Conservation (phyloP, 2,329 filamentous ascomycete genomes). For the Aquanectria penicillioides region DNA sequence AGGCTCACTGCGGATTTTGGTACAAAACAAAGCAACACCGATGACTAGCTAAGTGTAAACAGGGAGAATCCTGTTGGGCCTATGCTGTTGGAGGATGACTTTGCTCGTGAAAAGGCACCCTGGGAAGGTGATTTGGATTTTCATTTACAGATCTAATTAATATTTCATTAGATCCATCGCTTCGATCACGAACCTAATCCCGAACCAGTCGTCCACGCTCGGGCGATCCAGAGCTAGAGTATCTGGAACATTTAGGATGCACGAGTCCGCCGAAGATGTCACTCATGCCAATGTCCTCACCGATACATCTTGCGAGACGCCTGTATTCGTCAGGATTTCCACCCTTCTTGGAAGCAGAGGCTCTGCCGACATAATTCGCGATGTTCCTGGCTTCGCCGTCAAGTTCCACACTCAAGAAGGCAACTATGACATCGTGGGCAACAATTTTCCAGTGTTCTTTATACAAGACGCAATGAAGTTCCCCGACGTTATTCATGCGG, state of each 20-base stretch:
- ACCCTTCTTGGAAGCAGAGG: conserved; percentile 80
- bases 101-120: conserved; percentile 76
- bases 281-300: conserved; percentile 72
- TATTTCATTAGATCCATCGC: conserved; percentile 67
- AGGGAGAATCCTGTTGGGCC: conserved; percentile 73
- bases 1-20: conserved; percentile 82
- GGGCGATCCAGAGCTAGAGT: conserved; percentile 76
- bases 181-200: conserved; percentile 75
- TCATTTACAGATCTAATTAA: background rate
- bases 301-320: conserved; percentile 62
- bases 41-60: conserved; percentile 78
- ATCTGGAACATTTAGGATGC: conserved; percentile 75
- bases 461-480: conserved; percentile 82
- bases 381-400: conserved; percentile 82
- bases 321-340: conserved; percentile 69
- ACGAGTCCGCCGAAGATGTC: conserved; percentile 73
- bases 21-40: conserved; percentile 76
- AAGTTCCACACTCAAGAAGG: conserved; percentile 76
- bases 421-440: conserved; percentile 80
- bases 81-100: conserved; percentile 75
- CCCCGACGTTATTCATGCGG: conserved; percentile 70
- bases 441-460: conserved; percentile 81
- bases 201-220: conserved; percentile 75
- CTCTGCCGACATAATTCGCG: conserved; percentile 83
- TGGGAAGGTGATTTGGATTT: background rate